A percentile compares a stretch with the other conserved stretches of the same genome.
phyloP scores from a whole-genome alignment of 2,329 filamentous ascomycete species.

The Nannizziopsis arthrosporioides region DNA sequence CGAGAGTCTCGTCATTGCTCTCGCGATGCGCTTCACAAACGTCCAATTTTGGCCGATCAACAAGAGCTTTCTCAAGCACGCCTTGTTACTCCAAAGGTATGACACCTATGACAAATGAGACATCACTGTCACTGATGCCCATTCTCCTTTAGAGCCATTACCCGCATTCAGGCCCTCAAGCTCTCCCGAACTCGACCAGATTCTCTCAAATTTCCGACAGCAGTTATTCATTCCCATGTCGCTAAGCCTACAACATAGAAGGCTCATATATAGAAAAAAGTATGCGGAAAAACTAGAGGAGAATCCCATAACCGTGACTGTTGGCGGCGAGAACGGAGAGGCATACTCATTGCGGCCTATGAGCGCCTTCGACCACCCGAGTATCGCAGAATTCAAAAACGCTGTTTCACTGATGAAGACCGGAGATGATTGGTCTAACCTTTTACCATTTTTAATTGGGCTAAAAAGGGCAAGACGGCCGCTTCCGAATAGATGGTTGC shows the following conservation, averaged over 20 bases:
- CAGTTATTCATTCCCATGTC: slow-evolving; percentile 35
- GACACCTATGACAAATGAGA: slow-evolving; percentile 7
- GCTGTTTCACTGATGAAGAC: slow-evolving; percentile 29
- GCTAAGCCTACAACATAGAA: slow-evolving; percentile 28
- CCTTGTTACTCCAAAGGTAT: slow-evolving; percentile 26
- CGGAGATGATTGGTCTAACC: slow-evolving; percentile 31
- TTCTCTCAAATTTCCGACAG: slow-evolving; percentile 33
- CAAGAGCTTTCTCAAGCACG: slow-evolving; percentile 22
- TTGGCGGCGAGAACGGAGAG: slow-evolving; percentile 27
- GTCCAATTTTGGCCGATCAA: slow-evolving; percentile 14
- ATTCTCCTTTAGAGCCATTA: slow-evolving; percentile 20
- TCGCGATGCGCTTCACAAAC: slow-evolving; percentile 26
- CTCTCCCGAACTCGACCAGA: slow-evolving; percentile 31
- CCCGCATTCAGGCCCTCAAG: slow-evolving; percentile 31
- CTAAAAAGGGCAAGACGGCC: slow-evolving; percentile 23
- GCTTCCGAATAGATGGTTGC: slow-evolving; percentile 20
- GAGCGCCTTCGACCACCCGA: slow-evolving; percentile 25
- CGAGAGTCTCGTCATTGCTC: slow-evolving; percentile 26
- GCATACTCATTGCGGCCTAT: slow-evolving; percentile 29
- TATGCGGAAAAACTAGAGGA: slow-evolving; percentile 27
- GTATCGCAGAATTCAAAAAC: slow-evolving; percentile 23
- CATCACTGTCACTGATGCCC: not conserved
- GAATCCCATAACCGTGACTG: slow-evolving; percentile 32
- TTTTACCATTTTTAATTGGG: slow-evolving; percentile 32
- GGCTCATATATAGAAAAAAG: slow-evolving; percentile 30